Evolutionary conservation across 192 early-diverging fungal species (phyloP).

Genomic region (Coemansia guatemalensis): DNA sequence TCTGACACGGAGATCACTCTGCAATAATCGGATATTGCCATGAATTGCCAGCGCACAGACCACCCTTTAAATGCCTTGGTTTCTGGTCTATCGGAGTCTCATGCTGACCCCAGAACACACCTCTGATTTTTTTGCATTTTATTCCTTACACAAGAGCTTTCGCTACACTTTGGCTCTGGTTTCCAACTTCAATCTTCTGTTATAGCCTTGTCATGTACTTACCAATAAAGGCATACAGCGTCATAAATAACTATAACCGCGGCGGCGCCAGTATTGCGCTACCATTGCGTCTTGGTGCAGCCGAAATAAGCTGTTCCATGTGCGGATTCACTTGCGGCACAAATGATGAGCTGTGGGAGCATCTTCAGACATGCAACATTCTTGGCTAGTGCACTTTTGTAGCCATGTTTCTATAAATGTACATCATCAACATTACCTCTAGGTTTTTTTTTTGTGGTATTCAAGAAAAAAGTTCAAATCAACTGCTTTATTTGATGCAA

Average conservation of each 20-base stretch:
- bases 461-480: no score
- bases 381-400: constrained; percentile 5
- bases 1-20: background rate
- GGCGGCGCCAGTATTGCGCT: background rate
- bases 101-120: no score
- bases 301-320: constrained; percentile 35
- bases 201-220: no score
- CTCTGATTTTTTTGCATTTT: background rate
- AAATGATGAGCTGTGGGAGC: constrained; percentile 52
- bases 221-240: background rate
- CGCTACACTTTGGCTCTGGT: no score
- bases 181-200: no score
- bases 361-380: constrained; percentile 49
- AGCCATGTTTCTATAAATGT: background rate
- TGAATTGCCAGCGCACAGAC: constrained; percentile 22
- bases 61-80: constrained; percentile 2
- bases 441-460: background rate
- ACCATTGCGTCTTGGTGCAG: constrained; percentile 7
- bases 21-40: background rate
- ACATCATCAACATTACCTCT: background rate
- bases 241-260: background rate
- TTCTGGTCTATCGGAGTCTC: background rate
- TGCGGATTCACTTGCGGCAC: constrained; percentile 40
- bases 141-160: background rate
- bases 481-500: no score